Conservation (phyloP, 768 basidiomycete genomes). For the Podaxis sp. region DNA sequence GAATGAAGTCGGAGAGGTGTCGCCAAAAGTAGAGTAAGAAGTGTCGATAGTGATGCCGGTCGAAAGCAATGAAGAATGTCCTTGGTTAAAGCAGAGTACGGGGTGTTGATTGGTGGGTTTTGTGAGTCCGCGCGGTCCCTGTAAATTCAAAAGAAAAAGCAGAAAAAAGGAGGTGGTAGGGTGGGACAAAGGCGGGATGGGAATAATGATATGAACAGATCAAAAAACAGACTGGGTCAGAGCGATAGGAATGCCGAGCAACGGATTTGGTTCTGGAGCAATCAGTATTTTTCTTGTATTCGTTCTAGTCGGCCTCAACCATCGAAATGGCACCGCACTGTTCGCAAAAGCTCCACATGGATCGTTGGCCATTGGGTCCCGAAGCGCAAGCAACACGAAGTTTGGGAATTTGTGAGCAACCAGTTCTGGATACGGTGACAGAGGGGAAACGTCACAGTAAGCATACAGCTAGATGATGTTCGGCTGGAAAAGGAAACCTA, state of each 20-base stretch:
- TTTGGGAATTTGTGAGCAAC: conserved; percentile 81
- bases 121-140: neutral
- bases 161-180: neutral
- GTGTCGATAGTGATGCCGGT: neutral
- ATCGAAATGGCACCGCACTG: conserved; percentile 88
- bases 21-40: neutral
- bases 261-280: neutral
- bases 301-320: conserved; percentile 68
- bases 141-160: neutral
- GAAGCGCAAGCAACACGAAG: conserved; percentile 77
- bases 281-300: conserved; percentile 15
- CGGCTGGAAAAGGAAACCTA: conserved; percentile 33
- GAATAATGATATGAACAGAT: conserved; percentile 13
- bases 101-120: neutral
- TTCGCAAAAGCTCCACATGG: conserved; percentile 90
- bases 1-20: neutral
- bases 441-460: neutral
- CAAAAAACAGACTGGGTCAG: conserved; percentile 3
- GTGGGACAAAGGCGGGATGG: conserved; percentile 1
- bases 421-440: conserved; percentile 39
- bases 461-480: conserved; percentile 13
- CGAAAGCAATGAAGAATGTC: neutral
- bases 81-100: neutral
- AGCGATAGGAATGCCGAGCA: neutral
- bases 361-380: conserved; percentile 65